A percentile compares a stretch with the other conserved stretches of the same genome.
phyloP scores from a whole-genome alignment of 2,329 filamentous ascomycete species.

The Colletotrichum sp. region DNA sequence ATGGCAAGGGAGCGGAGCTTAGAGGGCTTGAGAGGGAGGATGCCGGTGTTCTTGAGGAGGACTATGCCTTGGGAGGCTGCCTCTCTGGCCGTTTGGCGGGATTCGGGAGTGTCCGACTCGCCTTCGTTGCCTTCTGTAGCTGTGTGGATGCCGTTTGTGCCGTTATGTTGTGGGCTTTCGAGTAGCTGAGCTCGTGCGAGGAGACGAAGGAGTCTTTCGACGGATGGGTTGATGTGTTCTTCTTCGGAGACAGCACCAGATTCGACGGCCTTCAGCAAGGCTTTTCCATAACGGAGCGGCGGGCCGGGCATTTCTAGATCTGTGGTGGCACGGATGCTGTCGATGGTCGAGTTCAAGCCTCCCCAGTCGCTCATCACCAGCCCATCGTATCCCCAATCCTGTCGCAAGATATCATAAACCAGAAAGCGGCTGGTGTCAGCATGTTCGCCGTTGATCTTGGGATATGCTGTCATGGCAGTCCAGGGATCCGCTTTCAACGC shows the following conservation, averaged over 20 bases:
- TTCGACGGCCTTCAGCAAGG: background rate
- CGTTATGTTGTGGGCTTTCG: background rate
- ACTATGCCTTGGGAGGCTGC: conserved; percentile 46
- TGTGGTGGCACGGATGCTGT: conserved; percentile 33
- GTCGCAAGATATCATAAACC: conserved; percentile 39
- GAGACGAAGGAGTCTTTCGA: background rate
- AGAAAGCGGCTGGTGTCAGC: conserved; percentile 41
- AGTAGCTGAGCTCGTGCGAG: background rate
- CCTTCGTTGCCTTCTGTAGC: background rate
- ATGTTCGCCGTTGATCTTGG: conserved; percentile 50
- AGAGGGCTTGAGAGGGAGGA: conserved; percentile 53
- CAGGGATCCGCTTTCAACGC: conserved; percentile 45
- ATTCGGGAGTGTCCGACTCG: background rate
- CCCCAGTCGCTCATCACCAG: conserved; percentile 55
- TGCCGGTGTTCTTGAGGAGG: conserved; percentile 67
- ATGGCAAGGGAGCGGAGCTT: conserved; percentile 18
- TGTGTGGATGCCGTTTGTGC: background rate
- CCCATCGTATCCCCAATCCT: conserved; percentile 50
- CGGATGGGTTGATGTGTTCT: background rate
- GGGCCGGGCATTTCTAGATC: conserved; percentile 43
- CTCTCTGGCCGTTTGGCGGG: background rate
- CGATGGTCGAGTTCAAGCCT: conserved; percentile 37
- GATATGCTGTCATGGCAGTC: conserved; percentile 53
- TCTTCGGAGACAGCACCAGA: background rate
- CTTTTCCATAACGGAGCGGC: conserved; percentile 1